Conservation (phyloP, 768 basidiomycete genomes). For the Termitomyces sp. region DNA sequence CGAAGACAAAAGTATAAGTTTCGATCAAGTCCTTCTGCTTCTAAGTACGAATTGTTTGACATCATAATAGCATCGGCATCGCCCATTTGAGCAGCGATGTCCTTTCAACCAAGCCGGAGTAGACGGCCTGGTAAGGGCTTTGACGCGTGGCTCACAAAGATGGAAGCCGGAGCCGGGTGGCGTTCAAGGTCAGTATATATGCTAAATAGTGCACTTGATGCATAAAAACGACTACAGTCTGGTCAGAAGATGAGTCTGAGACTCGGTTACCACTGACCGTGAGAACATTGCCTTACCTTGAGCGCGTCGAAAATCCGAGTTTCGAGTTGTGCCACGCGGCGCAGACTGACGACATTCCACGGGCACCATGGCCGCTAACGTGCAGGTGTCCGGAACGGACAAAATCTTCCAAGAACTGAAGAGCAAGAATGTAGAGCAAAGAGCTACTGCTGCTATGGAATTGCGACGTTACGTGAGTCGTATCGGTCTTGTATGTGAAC, state of each 20-base stretch:
- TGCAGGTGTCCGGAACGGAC: conserved; percentile 53
- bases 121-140: too few relatives aligned
- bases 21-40: too few relatives aligned
- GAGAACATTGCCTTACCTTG: background rate
- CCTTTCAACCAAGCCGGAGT: too few relatives aligned
- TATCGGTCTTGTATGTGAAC: background rate
- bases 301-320: background rate
- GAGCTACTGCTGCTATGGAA: conserved; percentile 65
- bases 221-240: too few relatives aligned
- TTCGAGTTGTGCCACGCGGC: background rate
- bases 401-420: conserved; percentile 65
- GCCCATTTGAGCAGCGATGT: too few relatives aligned
- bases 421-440: conserved; percentile 57
- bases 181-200: too few relatives aligned
- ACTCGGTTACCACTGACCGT: too few relatives aligned
- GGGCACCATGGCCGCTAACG: conserved; percentile 54
- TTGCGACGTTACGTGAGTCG: conserved; percentile 66
- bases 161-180: too few relatives aligned
- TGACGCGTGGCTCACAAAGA: too few relatives aligned
- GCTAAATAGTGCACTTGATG: too few relatives aligned
- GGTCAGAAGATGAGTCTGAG: too few relatives aligned
- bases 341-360: background rate
- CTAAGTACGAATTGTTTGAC: too few relatives aligned
- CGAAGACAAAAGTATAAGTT: background rate
- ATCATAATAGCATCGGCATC: background rate